A percentile compares a stretch with the other conserved stretches of the same genome.
phyloP scores from a whole-genome alignment of 495 filamentous ascomycete species.

The Halenospora varia region DNA sequence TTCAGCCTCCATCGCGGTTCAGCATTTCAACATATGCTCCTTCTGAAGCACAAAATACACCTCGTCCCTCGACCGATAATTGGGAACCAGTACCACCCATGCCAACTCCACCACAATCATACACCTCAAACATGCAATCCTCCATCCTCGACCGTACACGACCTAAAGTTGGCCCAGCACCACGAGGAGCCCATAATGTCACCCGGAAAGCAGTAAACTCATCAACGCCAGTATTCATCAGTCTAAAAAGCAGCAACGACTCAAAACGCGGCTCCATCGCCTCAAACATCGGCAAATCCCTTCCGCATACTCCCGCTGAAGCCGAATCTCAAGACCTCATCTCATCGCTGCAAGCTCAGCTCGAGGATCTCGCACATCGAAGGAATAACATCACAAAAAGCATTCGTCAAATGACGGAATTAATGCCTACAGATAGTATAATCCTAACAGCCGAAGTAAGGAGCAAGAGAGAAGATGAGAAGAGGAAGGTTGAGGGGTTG shows the following conservation, averaged over 20 bases:
- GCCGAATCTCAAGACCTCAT: slow-evolving; percentile 55
- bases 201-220: slow-evolving; percentile 21
- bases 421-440: slow-evolving; percentile 51
- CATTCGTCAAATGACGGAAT: slow-evolving; percentile 66
- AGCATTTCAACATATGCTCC: slow-evolving; percentile 70
- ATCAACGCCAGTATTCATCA: slow-evolving; percentile 22
- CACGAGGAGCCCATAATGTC: background rate
- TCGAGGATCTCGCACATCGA: slow-evolving; percentile 60
- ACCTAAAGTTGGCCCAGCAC: slow-evolving; percentile 11
- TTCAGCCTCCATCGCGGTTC: slow-evolving; percentile 63
- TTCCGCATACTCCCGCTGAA: slow-evolving; percentile 56
- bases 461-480: slow-evolving; percentile 59
- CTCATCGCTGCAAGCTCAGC: slow-evolving; percentile 60
- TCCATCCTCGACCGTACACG: slow-evolving; percentile 19
- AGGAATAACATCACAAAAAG: slow-evolving; percentile 66
- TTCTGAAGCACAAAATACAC: slow-evolving; percentile 45
- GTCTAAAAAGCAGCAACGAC: slow-evolving; percentile 6
- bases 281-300: slow-evolving; percentile 43
- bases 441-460: slow-evolving; percentile 40
- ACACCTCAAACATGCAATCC: background rate
- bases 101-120: slow-evolving; percentile 13
- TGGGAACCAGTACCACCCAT: slow-evolving; percentile 16
- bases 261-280: slow-evolving; percentile 22
- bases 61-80: slow-evolving; percentile 45
- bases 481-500: slow-evolving; percentile 66